phyloP scores from a whole-genome alignment of 768 basidiomycete genomes.

The Infundibulicybe gibba region DNA sequence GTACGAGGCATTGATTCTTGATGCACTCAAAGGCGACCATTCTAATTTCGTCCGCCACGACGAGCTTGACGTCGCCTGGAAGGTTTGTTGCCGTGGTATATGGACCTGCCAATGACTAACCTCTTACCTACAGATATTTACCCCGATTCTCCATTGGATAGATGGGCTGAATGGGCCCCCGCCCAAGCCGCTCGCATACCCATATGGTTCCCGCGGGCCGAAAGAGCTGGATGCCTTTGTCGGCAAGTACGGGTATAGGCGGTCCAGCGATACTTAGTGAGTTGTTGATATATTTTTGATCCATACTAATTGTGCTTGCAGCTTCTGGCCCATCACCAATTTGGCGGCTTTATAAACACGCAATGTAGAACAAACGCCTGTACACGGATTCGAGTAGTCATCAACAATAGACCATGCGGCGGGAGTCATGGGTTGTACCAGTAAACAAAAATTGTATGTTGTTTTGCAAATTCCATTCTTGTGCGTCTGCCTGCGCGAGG shows the following conservation, averaged over 20 bases:
- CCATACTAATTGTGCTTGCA: constrained; percentile 20
- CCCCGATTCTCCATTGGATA: constrained; percentile 94
- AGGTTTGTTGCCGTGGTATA: constrained; percentile 50
- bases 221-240: constrained; percentile 78
- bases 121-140: constrained; percentile 66
- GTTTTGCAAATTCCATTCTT: too few relatives aligned
- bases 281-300: constrained; percentile 22
- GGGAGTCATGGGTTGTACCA: neutral
- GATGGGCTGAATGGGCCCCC: constrained; percentile 66
- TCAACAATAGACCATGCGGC: neutral
- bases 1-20: constrained; percentile 92
- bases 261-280: constrained; percentile 69
- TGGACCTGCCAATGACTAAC: neutral
- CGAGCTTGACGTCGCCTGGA: constrained; percentile 97
- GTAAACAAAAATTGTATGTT: neutral
- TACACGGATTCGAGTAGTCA: neutral
- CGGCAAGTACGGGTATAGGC: constrained; percentile 71
- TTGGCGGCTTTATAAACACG: constrained; percentile 48
- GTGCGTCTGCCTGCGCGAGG: too few relatives aligned
- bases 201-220: constrained; percentile 96
- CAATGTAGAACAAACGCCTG: too few relatives aligned
- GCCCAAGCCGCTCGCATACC: constrained; percentile 76
- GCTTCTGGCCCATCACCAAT: constrained; percentile 74
- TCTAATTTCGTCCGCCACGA: constrained; percentile 99
- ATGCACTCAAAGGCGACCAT: constrained; percentile 96